phyloP scores from a whole-genome alignment of 2,329 filamentous ascomycete species.

The Eutypella sp. region DNA sequence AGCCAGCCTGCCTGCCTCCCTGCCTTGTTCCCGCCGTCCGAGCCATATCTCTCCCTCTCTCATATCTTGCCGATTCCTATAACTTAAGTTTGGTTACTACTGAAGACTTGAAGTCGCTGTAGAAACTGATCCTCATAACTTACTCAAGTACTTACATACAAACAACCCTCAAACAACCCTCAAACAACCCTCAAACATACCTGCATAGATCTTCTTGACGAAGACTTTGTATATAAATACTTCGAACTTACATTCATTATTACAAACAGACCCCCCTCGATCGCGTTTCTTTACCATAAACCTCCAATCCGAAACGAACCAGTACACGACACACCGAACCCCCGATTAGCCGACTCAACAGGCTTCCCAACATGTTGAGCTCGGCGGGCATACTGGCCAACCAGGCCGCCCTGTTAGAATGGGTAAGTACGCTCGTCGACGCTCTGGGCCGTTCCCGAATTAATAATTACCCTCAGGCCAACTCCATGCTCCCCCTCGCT shows the following conservation, averaged over 20 bases:
- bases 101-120: no score
- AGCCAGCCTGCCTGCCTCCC: no score
- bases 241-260: not conserved
- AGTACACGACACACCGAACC: not conserved
- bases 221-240: not conserved
- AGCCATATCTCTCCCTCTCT: no score
- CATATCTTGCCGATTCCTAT: no score
- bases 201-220: not conserved
- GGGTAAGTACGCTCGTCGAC: slow-evolving; percentile 34
- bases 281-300: not conserved
- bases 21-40: no score
- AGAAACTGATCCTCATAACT: no score
- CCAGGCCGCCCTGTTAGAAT: slow-evolving; percentile 52
- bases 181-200: not conserved
- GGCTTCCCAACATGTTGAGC: slow-evolving; percentile 5
- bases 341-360: no score
- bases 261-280: not conserved
- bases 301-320: not conserved
- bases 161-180: no score
- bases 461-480: slow-evolving; percentile 18
- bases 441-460: slow-evolving; percentile 17
- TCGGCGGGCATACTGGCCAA: slow-evolving; percentile 40
- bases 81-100: no score
- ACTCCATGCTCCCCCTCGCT: slow-evolving; percentile 21
- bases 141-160: no score